Percentiles rank a stretch among this genome's conserved stretches.
These are phyloP conservation scores for Asterionellopsis glacialis DNA, from an alignment of 108 stramenopile species.

Conservation along the genomic window DNA sequence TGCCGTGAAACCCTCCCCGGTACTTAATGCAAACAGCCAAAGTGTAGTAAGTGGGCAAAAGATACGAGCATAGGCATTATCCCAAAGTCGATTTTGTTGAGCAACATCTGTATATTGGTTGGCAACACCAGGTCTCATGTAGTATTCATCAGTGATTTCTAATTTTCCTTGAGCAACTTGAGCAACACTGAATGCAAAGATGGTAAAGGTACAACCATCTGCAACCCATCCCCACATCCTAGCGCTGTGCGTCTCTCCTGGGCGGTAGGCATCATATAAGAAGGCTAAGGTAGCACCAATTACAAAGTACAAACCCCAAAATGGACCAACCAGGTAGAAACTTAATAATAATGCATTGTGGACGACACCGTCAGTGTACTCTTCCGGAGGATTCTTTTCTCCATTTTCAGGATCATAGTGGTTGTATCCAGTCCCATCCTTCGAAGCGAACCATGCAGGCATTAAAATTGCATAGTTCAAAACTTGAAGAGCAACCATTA, in stretches of 20 bases:
- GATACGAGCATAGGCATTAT: background rate
- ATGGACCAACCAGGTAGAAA: conserved; percentile 5
- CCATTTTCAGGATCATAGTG: background rate
- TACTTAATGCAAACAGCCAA: conserved; percentile 1
- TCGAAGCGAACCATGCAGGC: conserved; percentile 2
- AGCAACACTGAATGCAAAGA: conserved; percentile 6
- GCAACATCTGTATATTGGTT: conserved; percentile 3
- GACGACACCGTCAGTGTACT: background rate
- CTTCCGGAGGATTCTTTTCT: background rate
- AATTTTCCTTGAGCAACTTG: conserved; percentile 1
- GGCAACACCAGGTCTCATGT: background rate
- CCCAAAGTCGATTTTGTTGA: conserved; percentile 4
- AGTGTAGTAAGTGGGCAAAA: conserved; percentile 3
- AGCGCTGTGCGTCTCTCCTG: background rate
- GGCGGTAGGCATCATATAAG: conserved; percentile 2
- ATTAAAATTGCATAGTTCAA: conserved; percentile 3
- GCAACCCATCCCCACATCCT: background rate
- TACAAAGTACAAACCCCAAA: conserved; percentile 6
- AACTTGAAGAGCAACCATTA: conserved; percentile 5
- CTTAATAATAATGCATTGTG: background rate
- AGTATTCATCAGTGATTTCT: background rate
- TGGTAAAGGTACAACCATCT: background rate
- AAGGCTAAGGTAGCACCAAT: conserved; percentile 5
- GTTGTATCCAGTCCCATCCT: background rate
- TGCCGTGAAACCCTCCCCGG: conserved; percentile 5